Conservation (phyloP, 2,329 filamentous ascomycete genomes). For the Zymoseptoria ardabiliae region DNA sequence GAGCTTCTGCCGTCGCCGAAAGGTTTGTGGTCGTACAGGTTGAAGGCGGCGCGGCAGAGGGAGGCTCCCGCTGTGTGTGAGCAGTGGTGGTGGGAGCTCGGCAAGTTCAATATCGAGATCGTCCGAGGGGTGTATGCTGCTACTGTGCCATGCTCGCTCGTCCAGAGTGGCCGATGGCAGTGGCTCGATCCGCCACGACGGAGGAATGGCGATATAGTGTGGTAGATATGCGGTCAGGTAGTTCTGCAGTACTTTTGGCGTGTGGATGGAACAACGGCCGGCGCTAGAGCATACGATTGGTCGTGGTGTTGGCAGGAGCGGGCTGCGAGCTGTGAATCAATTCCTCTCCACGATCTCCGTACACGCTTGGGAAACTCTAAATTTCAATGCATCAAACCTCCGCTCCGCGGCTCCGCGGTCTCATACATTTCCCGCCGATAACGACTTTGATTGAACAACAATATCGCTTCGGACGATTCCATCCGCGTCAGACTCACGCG, state of each 20-base stretch:
- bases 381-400: not conserved
- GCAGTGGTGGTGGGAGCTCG: slow-evolving; percentile 20
- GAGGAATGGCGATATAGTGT: not conserved
- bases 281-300: not conserved
- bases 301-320: not conserved
- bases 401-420: not conserved
- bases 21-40: slow-evolving; percentile 9
- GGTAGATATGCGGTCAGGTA: not conserved
- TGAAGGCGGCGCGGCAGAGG: slow-evolving; percentile 1
- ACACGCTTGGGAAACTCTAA: not conserved
- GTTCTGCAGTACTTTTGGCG: not conserved
- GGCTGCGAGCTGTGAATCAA: not conserved
- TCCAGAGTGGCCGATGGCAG: not conserved
- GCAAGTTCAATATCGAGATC: slow-evolving; percentile 22
- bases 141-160: slow-evolving; percentile 6
- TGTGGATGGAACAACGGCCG: not conserved
- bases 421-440: not conserved
- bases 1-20: slow-evolving; percentile 49
- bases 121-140: not conserved
- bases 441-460: not conserved
- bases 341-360: not conserved
- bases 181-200: not conserved
- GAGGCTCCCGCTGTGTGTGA: slow-evolving; percentile 1
- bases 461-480: not conserved
- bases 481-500: too few species aligned